A percentile compares a stretch with the other conserved stretches of the same genome.
These are phyloP conservation scores for Sphaerulina populicola DNA, from an alignment of 2,329 filamentous ascomycete genomes.

Conservation along the genomic window DNA sequence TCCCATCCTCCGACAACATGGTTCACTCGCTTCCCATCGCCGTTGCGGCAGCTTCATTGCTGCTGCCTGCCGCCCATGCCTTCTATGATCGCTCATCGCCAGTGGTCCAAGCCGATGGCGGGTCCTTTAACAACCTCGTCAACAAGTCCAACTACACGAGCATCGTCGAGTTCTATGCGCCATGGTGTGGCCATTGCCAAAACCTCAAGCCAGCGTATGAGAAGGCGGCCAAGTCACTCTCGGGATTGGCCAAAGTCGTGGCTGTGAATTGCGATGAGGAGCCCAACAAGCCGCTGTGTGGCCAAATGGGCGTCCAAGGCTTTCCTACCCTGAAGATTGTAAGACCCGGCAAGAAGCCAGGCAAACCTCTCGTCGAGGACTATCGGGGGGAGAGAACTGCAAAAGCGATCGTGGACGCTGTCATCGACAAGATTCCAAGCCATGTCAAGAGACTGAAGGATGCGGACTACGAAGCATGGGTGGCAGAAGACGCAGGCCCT, in stretches of 20 bases:
- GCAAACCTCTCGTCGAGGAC: slow-evolving; percentile 76
- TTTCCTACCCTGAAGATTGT: slow-evolving; percentile 96
- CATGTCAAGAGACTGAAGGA: slow-evolving; percentile 75
- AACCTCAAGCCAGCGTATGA: slow-evolving; percentile 94
- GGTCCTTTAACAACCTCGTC: slow-evolving; percentile 74
- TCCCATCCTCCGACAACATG: slow-evolving; percentile 9
- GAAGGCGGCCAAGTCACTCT: slow-evolving; percentile 79
- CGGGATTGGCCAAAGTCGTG: slow-evolving; percentile 88
- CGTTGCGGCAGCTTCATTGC: slow-evolving; percentile 55
- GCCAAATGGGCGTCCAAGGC: slow-evolving; percentile 76
- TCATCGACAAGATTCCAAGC: slow-evolving; percentile 83
- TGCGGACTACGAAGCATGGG: slow-evolving; percentile 67
- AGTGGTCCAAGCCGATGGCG: slow-evolving; percentile 71
- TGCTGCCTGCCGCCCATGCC: slow-evolving; percentile 58
- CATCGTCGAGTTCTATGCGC: slow-evolving; percentile 67
- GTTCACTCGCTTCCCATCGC: slow-evolving; percentile 36
- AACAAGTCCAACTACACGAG: slow-evolving; percentile 76
- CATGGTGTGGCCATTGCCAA: slow-evolving; percentile 96
- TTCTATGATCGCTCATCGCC: slow-evolving; percentile 81
- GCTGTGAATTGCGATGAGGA: slow-evolving; percentile 95
- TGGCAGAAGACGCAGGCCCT: slow-evolving; percentile 55
- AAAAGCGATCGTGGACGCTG: slow-evolving; percentile 78
- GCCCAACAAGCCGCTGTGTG: slow-evolving; percentile 79
- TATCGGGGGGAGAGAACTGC: slow-evolving; percentile 77
- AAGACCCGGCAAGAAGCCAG: slow-evolving; percentile 69